phyloP scores from a whole-genome alignment of 2,329 filamentous ascomycete genomes.

The Arthroderma sp. region DNA sequence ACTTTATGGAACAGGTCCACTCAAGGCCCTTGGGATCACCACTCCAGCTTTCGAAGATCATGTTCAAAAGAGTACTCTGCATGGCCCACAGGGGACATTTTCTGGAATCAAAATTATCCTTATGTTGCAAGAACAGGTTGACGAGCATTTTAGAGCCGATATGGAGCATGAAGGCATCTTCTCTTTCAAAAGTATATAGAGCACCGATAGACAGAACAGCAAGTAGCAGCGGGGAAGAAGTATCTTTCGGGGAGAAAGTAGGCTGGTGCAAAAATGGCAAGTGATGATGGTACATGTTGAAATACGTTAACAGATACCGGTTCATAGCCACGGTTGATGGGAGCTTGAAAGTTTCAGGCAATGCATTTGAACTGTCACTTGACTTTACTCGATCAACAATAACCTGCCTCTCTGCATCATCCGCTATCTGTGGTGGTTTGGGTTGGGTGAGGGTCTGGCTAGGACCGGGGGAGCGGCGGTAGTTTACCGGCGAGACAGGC shows the following conservation, averaged over 20 bases:
- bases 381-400: conserved; percentile 77
- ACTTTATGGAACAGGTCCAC: conserved; percentile 99
- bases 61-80: conserved; percentile 92
- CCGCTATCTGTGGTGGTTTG: conserved; percentile 65
- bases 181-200: conserved; percentile 91
- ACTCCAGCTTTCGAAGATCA: conserved; percentile 99
- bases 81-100: conserved; percentile 98
- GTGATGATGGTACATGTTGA: conserved; percentile 93
- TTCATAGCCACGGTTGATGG: conserved; percentile 72
- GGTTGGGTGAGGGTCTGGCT: conserved; percentile 51
- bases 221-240: conserved; percentile 70
- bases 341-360: conserved; percentile 80
- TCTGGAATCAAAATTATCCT: conserved; percentile 95
- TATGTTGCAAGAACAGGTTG: conserved; percentile 93
- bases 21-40: conserved; percentile 94
- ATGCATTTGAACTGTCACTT: conserved; percentile 65
- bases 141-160: conserved; percentile 95
- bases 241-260: conserved; percentile 69
- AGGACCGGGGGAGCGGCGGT: conserved; percentile 55
- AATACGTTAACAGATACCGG: conserved; percentile 88
- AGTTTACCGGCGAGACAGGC: conserved; percentile 55
- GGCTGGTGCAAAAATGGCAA: conserved; percentile 88
- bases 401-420: conserved; percentile 70
- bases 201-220: conserved; percentile 91
- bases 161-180: conserved; percentile 92